Conservation (phyloP, 2,329 filamentous ascomycete species). For the Elsinoe fawcettii region DNA sequence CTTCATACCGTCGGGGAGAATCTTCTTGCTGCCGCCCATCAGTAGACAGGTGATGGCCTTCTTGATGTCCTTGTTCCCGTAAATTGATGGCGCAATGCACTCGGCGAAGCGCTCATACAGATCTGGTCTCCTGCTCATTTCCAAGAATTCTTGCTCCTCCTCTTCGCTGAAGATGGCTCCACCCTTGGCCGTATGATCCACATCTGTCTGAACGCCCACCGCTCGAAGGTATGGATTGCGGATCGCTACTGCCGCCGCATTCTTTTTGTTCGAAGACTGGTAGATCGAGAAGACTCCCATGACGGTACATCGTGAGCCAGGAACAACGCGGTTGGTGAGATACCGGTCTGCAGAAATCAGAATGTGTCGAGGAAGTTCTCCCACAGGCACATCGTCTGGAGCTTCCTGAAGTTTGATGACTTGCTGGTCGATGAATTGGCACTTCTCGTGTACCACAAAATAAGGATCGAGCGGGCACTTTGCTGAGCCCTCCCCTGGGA, state of each 20-base stretch:
- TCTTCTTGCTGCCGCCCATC: slow-evolving; percentile 94
- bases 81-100: slow-evolving; percentile 95
- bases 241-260: slow-evolving; percentile 85
- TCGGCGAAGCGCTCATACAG: slow-evolving; percentile 85
- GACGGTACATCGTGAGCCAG: slow-evolving; percentile 85
- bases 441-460: slow-evolving; percentile 90
- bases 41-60: slow-evolving; percentile 92
- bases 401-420: slow-evolving; percentile 97
- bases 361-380: slow-evolving; percentile 89
- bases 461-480: slow-evolving; percentile 91
- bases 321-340: slow-evolving; percentile 89
- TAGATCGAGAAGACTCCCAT: slow-evolving; percentile 99
- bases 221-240: slow-evolving; percentile 90
- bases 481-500: slow-evolving; percentile 55
- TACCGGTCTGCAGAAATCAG: slow-evolving; percentile 95
- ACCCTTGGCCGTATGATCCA: slow-evolving; percentile 83
- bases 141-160: slow-evolving; percentile 91
- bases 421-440: slow-evolving; percentile 92
- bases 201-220: slow-evolving; percentile 82
- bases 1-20: slow-evolving; percentile 94
- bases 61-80: slow-evolving; percentile 92
- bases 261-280: slow-evolving; percentile 66
- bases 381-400: slow-evolving; percentile 93
- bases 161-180: slow-evolving; percentile 76
- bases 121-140: slow-evolving; percentile 82